These are phyloP conservation scores for Suillus brevipes DNA, from an alignment of 768 basidiomycete genomes.

Conservation along the genomic window DNA sequence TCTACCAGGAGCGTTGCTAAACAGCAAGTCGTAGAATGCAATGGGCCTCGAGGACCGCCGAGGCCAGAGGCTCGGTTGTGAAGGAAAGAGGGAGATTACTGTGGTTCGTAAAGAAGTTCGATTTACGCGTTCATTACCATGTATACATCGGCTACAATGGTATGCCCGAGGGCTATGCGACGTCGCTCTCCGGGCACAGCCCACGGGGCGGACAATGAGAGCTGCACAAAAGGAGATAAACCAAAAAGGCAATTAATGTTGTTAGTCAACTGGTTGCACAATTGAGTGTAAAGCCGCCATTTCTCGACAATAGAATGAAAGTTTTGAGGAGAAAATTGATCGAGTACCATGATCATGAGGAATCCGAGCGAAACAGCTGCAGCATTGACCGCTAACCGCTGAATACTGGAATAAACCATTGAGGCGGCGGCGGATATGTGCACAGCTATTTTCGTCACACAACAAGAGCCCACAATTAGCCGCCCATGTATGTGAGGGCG, in stretches of 20 bases:
- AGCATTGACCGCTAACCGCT: no score
- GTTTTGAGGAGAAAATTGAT: background rate
- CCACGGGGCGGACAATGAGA: slow-evolving; percentile 1
- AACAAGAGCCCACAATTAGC: no score
- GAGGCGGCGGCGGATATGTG: no score
- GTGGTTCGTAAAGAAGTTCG: background rate
- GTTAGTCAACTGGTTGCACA: background rate
- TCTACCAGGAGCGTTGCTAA: slow-evolving; percentile 4
- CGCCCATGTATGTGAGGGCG: no score
- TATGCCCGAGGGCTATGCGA: slow-evolving; percentile 1
- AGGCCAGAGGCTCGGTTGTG: background rate
- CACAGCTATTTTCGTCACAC: no score
- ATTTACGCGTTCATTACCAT: slow-evolving; percentile 13
- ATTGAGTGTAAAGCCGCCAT: background rate
- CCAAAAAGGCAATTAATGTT: background rate
- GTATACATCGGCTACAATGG: background rate
- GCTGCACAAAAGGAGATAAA: background rate
- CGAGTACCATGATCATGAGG: no score
- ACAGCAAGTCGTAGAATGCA: background rate
- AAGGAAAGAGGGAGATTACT: slow-evolving; percentile 3
- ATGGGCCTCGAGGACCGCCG: background rate
- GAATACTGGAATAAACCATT: no score
- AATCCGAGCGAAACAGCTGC: no score
- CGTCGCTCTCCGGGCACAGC: background rate
- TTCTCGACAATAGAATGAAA: background rate